These are phyloP conservation scores for Zymoseptoria crescenta DNA, from an alignment of 2,329 filamentous ascomycete species.

Conservation along the genomic window DNA sequence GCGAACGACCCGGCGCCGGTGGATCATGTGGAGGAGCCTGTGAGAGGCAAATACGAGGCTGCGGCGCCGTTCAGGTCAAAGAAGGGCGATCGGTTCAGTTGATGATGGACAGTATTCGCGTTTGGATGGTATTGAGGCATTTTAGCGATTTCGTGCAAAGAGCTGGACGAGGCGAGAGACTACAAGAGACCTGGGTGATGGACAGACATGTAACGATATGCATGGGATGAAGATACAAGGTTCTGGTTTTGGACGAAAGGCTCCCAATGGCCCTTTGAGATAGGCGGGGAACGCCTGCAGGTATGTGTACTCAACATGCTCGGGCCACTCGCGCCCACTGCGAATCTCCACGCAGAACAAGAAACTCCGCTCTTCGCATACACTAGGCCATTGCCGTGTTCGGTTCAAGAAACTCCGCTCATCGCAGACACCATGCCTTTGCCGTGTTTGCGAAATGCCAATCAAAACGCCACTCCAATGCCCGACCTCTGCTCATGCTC, in stretches of 20 bases:
- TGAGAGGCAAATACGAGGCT: conserved; percentile 89
- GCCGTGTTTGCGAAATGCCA: background rate
- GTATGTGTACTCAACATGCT: background rate
- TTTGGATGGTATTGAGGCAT: background rate
- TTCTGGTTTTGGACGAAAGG: background rate
- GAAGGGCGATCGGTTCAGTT: conserved; percentile 75
- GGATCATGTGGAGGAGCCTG: conserved; percentile 61
- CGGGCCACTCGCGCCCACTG: background rate
- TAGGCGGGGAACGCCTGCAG: background rate
- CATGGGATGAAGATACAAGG: background rate
- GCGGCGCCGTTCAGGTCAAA: conserved; percentile 63
- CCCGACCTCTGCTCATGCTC: background rate
- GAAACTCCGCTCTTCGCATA: background rate
- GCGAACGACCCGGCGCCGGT: conserved; percentile 71
- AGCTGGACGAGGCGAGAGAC: background rate
- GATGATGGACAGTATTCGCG: conserved; percentile 5
- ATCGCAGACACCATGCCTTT: background rate
- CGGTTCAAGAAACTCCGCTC: background rate
- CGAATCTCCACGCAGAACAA: background rate
- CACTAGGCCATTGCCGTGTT: background rate
- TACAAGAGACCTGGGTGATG: background rate
- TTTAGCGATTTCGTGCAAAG: background rate
- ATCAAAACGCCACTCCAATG: background rate
- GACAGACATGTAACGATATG: background rate
- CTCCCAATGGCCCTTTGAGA: background rate